Base-by-base conservation (phyloP, 495 filamentous ascomycete species). In the Rusavskia elegans region DNA sequence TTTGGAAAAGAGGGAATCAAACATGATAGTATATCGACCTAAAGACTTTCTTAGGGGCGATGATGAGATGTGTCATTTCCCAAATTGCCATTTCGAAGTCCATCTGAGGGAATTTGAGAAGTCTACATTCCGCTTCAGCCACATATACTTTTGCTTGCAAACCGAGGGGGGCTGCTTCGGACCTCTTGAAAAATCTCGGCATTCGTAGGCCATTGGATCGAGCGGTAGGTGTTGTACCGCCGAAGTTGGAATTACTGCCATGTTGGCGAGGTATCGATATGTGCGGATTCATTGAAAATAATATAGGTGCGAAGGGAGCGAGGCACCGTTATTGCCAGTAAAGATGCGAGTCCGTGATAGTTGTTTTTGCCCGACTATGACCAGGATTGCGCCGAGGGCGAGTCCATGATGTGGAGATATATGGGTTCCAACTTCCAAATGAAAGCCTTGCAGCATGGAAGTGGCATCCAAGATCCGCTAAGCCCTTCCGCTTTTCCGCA, bases 31-130 rank as follows among this genome's bases (percentile, higher is more conserved):
- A 85, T 60, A 86, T 83, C 27, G 79, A 81, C 55, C 82, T 68
- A 63, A 87, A 86, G 50, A 87, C 83, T 60, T 84, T 84, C 68
- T 85, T 86, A 0, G 83, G 83, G 37, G 82, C 80, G 56, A 85
- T 79, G 56, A 87, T 71, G 48, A 87, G 69, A 52, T 72, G 75
- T 50, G 78, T 82, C 83, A 87, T 87, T 65, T 87, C 83, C 83
- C 83, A 87, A 56, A 83, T 78, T 10, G 83, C 83, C 78, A 84
- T 83, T 55, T 82, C 78, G 66, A 82, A 82, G 63, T 82, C 78
- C 78, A 82, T 82, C 55, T 82, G 78, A 20, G 78, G 78, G 57
- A 81, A 81, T 60, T 82, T 82, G 66, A 81, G 80, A 49, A 82
- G 63, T 46, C 78, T 77, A 38, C 5, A 13, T 16, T 10, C 9